phyloP scores from a whole-genome alignment of 2,329 filamentous ascomycete genomes.

The Pseudogymnoascus sp. region DNA sequence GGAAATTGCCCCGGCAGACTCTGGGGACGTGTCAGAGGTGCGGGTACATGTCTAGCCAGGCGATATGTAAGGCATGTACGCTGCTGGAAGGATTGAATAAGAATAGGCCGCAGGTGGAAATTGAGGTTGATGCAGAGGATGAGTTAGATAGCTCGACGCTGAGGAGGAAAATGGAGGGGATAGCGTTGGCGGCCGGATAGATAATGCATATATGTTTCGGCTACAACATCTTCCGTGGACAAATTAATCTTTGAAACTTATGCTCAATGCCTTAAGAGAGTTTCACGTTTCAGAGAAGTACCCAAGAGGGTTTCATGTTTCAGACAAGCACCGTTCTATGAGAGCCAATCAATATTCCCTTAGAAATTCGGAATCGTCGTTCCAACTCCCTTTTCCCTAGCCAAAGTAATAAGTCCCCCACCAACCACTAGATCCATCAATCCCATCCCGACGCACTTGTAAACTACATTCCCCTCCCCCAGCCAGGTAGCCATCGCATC shows the following conservation, averaged over 20 bases:
- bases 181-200: conserved; percentile 30
- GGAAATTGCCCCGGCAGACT: conserved; percentile 52
- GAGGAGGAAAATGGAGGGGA: conserved; percentile 40
- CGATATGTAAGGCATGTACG: conserved; percentile 86
- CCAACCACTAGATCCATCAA: conserved; percentile 60
- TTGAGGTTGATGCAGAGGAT: conserved; percentile 29
- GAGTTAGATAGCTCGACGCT: conserved; percentile 44
- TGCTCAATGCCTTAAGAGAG: background rate
- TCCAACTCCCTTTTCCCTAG: conserved; percentile 46
- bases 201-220: background rate
- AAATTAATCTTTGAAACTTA: background rate
- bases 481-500: conserved; percentile 12
- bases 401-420: conserved; percentile 47
- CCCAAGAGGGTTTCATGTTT: background rate
- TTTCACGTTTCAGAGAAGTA: background rate
- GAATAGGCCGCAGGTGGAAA: conserved; percentile 46
- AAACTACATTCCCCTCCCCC: conserved; percentile 53
- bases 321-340: background rate
- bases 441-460: conserved; percentile 59
- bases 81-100: conserved; percentile 88
- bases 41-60: conserved; percentile 92
- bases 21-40: conserved; percentile 80
- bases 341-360: background rate
- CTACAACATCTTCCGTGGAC: background rate
- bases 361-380: conserved; percentile 2